phyloP scores from a whole-genome alignment of 371 early-diverging fungal species.

The Lichtheimia corymbifera region DNA sequence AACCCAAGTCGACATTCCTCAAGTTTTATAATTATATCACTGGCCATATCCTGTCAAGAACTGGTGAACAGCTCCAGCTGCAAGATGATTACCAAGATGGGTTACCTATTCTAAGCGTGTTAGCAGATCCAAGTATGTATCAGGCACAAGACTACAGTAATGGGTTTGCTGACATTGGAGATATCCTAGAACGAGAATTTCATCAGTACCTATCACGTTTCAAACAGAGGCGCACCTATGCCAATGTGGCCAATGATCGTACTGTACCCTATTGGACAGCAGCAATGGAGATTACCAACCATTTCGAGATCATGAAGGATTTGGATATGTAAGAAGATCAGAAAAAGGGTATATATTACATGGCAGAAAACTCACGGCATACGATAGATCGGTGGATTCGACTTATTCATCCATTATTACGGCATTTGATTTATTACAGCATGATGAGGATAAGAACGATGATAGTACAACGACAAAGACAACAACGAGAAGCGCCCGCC shows the following conservation, averaged over 20 bases:
- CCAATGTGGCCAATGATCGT: constrained; percentile 72
- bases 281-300: constrained; percentile 54
- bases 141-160: background rate
- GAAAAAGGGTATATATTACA: background rate
- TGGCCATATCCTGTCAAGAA: constrained; percentile 51
- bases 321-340: constrained; percentile 46
- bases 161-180: background rate
- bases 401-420: constrained; percentile 17
- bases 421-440: constrained; percentile 3
- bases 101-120: constrained; percentile 52
- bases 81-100: constrained; percentile 40
- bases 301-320: constrained; percentile 43
- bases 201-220: constrained; percentile 55
- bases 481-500: background rate
- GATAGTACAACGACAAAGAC: background rate
- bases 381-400: background rate
- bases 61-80: constrained; percentile 64
- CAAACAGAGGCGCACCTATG: constrained; percentile 54
- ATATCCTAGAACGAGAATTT: constrained; percentile 36
- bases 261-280: constrained; percentile 72
- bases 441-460: background rate
- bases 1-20: constrained; percentile 24
- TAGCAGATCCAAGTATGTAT: constrained; percentile 63
- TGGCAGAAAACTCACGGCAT: background rate
- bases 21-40: constrained; percentile 55